Conservation (phyloP, 192 early-diverging fungal genomes). For the Backusella luteola region DNA sequence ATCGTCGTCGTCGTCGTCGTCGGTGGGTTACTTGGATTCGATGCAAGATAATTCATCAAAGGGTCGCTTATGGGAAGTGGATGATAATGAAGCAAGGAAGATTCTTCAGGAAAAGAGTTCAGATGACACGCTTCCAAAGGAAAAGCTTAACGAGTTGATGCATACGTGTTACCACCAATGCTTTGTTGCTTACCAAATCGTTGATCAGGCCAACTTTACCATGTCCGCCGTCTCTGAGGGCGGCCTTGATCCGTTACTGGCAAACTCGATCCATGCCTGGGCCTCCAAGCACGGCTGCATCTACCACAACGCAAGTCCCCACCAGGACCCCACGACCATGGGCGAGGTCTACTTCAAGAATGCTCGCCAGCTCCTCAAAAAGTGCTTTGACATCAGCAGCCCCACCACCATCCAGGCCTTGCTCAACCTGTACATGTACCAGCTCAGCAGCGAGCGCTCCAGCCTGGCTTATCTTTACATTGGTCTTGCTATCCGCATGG, state of each 20-base stretch:
- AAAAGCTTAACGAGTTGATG: conserved; percentile 32
- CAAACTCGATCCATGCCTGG: conserved; percentile 43
- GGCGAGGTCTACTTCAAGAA: conserved; percentile 42
- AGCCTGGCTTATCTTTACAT: conserved; percentile 42
- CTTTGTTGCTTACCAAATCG: conserved; percentile 40
- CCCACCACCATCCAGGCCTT: conserved; percentile 41
- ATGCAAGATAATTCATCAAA: neutral
- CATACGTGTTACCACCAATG: conserved; percentile 33
- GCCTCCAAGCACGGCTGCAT: conserved; percentile 39
- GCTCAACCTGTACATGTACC: conserved; percentile 44
- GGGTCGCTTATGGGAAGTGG: conserved; percentile 40
- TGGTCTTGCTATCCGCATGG: conserved; percentile 43
- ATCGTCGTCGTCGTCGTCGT: neutral
- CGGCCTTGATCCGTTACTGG: conserved; percentile 31
- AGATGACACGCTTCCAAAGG: conserved; percentile 30
- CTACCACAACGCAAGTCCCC: conserved; percentile 30
- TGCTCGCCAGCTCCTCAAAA: conserved; percentile 40
- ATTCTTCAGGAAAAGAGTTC: conserved; percentile 33
- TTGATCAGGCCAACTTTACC: conserved; percentile 31
- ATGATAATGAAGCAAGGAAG: conserved; percentile 35
- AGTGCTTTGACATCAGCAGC: conserved; percentile 42
- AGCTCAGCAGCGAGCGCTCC: conserved; percentile 36
- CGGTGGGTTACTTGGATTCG: neutral
- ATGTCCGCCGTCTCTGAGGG: conserved; percentile 14
- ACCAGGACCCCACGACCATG: conserved; percentile 29